Base-by-base conservation (phyloP, 2,329 filamentous ascomycete genomes). In the Ophiostoma himal-ulmi region DNA sequence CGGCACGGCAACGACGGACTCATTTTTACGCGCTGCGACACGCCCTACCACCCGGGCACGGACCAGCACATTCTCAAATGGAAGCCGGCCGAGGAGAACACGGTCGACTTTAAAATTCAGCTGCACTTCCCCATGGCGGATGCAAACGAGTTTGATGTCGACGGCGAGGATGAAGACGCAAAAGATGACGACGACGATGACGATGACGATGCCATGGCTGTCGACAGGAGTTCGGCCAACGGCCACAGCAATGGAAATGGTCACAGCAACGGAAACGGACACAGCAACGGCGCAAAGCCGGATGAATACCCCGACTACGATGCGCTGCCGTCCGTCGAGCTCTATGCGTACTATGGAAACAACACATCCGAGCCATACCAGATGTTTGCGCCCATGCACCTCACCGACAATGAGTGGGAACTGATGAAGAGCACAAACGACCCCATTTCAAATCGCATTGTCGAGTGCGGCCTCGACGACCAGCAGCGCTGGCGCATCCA, bases 61-160 rank as follows among this genome's bases (percentile, higher is more conserved):
- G 95, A 99, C 79, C 87, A 88, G 68, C 90, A 97, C 78, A 99
- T 97, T 73, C 83, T 99, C 54, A 99, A 99, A 80, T 99, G 95
- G 95, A 99, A 99, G 81, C 93, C 94, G 0, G 92, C 93, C 4
- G 85, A 92, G 74, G 95, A 99, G 79, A 99, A 99, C 81, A 96
- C 93, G 0, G 88, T 99, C 75, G 95, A 99, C 78, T 97, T 97
- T 79, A 87, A 91, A 60, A 85, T 98, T 75, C 87, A 86, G 68
- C 85, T 99, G 62, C 83, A 86, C 14, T 98, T 97, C 66, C 70
- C n/a, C n/a, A 62, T 37, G 4, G 69, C 90, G n/a, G 85, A 91
- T 71, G 90, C 90, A 0, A 87, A 90, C 76, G 85, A 91, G 71
- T 90, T 90, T 0, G 87, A 90, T 76, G 85, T 87, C 17, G 80